Evolutionary conservation across 768 basidiomycete genomes (phyloP), one percentile per base, ranked within the genome.

Genomic region (Thelephora aurantiotincta): DNA sequence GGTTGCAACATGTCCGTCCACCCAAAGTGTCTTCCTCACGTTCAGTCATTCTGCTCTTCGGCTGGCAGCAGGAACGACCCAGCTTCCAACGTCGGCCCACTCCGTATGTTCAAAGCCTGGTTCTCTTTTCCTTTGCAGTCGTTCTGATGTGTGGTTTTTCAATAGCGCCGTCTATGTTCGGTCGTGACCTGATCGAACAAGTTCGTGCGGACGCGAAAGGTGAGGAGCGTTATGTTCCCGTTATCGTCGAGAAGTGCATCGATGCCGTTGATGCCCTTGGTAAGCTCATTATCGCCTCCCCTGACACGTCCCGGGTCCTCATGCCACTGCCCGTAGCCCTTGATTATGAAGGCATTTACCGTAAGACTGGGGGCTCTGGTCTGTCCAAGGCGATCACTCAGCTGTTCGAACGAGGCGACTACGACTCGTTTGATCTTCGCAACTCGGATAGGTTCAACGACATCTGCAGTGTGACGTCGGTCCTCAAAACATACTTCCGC

Each of bases 301-400:
- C 14, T 30, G 7, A 22, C 18, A 20, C n/a, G 23, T 50, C 26
- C 42, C 44, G 13, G 41, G 13, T 47, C 30, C 43, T 55, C 3
- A 37, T 30, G 35, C 14, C 7, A 13, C 19, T 33, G 11, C 22
- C 23, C 26, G 26, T 45, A 88, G 93, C 87, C 4, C 73, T 97
- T 66, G 90, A 96, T 50, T 92, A 92, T 58, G 96, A 99, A 63
- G 96, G 96, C 11, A 90, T 99, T 53, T 99, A 99, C 63, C 89
- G 96, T 52, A 99, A 99, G 68, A 90, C 83, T 0, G 96, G 96
- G 26, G 96, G 96, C 2, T 80, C 86, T 23, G 75, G 85, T 2
- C 93, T 93, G 57, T 85, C 89, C 33, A 94, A 94, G 67, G 73
- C 73, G 46, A 97, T 99, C 65, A 92, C 89, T 0, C 87, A 93